Evolutionary conservation across 257 asterid species (phyloP).

Genomic region (Plectranthus barbatus): DNA sequence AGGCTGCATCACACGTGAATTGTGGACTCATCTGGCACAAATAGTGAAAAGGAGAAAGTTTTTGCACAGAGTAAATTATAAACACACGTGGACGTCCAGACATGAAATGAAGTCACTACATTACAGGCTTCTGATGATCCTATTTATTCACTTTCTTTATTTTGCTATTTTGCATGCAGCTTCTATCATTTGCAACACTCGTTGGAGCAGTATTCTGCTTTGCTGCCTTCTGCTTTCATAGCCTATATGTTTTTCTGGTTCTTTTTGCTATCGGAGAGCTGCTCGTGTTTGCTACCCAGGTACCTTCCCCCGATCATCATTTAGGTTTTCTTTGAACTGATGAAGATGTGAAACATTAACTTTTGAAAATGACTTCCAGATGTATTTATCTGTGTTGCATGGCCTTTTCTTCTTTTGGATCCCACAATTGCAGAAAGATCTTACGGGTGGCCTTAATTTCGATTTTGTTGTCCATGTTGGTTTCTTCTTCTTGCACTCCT

Average conservation of each 20-base stretch:
- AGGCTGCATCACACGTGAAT: neutral
- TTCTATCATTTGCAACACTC: slow-evolving; percentile 63
- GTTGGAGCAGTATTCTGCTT: slow-evolving; percentile 73
- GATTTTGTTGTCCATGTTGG: too few species aligned
- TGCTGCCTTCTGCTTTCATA: slow-evolving; percentile 73
- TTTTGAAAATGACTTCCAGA: too few species aligned
- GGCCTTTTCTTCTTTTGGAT: too few species aligned
- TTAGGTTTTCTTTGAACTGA: neutral
- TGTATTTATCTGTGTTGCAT: too few species aligned
- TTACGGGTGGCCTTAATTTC: too few species aligned
- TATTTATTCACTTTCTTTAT: neutral
- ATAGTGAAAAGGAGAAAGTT: neutral
- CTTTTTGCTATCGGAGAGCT: slow-evolving; percentile 75
- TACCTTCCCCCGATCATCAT: slow-evolving; percentile 16
- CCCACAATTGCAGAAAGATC: too few species aligned
- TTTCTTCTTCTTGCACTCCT: too few species aligned
- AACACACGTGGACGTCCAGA: neutral
- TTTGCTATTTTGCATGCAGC: slow-evolving; percentile 36
- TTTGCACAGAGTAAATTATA: neutral
- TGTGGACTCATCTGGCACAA: too few species aligned
- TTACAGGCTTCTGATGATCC: neutral
- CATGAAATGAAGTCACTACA: neutral
- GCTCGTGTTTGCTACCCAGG: slow-evolving; percentile 90
- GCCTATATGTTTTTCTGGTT: slow-evolving; percentile 51
- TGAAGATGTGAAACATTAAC: neutral